phyloP scores from a whole-genome alignment of 257 asterid genomes.

The Rhazya stricta region DNA sequence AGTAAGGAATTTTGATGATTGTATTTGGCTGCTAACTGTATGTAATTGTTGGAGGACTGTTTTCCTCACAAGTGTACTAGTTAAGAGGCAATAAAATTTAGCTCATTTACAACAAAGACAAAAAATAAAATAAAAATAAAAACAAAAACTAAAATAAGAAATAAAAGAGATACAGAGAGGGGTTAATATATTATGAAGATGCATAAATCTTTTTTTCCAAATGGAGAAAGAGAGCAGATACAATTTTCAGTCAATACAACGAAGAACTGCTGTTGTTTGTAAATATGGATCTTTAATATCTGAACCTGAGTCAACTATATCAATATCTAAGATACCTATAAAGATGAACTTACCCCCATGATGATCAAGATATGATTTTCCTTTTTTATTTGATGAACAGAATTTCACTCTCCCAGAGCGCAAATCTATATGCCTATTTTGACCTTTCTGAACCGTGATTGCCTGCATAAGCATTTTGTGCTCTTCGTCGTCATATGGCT shows the following conservation, averaged over 20 bases:
- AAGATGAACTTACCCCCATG: neutral
- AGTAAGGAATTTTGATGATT: no score
- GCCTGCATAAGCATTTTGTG: neutral
- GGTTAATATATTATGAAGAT: no score
- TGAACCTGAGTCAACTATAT: neutral
- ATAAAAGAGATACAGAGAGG: no score
- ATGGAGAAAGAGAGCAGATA: neutral
- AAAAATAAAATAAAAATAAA: no score
- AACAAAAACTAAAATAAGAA: no score
- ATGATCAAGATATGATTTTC: neutral
- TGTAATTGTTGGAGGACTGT: no score
- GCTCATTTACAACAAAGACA: no score
- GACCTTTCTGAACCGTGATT: neutral
- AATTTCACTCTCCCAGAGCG: neutral
- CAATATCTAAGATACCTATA: neutral
- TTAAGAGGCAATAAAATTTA: no score
- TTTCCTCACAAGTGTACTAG: no score
- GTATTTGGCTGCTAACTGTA: no score
- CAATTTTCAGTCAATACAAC: neutral
- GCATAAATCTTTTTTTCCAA: no score
- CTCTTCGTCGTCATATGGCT: neutral
- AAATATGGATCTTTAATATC: neutral
- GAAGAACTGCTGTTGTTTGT: neutral
- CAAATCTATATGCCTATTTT: neutral
- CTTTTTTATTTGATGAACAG: neutral